A percentile compares a stretch with the other conserved stretches of the same genome.
Evolutionary conservation across 2,329 filamentous ascomycete species (phyloP).

Genomic region (Geosmithia putterillii): DNA sequence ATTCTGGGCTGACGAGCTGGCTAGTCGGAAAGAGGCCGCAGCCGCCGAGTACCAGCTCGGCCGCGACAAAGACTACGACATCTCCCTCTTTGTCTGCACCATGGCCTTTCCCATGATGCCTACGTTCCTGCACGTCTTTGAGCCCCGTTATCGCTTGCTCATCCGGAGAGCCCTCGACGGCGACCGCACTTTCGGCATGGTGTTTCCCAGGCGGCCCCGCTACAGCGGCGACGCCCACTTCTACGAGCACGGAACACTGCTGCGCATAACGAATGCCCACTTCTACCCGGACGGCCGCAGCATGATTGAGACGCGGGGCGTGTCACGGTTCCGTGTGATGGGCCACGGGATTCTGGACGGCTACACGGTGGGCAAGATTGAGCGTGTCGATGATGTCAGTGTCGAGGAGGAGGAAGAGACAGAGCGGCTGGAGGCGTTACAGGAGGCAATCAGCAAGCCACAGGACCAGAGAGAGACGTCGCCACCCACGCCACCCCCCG

Average conservation of each 20-base stretch:
- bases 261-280: slow-evolving; percentile 64
- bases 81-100: slow-evolving; percentile 72
- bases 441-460: neutral
- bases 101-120: slow-evolving; percentile 73
- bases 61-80: slow-evolving; percentile 42
- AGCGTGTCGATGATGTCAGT: slow-evolving; percentile 71
- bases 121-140: slow-evolving; percentile 83
- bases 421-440: slow-evolving; percentile 27
- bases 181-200: slow-evolving; percentile 73
- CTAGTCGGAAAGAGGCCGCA: slow-evolving; percentile 41
- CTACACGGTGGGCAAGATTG: slow-evolving; percentile 64
- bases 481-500: neutral
- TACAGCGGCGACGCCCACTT: slow-evolving; percentile 31
- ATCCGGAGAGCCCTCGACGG: slow-evolving; percentile 65
- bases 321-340: slow-evolving; percentile 64
- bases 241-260: slow-evolving; percentile 62
- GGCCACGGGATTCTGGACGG: slow-evolving; percentile 57
- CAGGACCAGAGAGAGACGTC: neutral
- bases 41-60: slow-evolving; percentile 41
- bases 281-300: slow-evolving; percentile 70
- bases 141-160: slow-evolving; percentile 87
- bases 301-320: slow-evolving; percentile 63
- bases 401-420: slow-evolving; percentile 67
- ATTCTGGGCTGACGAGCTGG: slow-evolving; percentile 58
- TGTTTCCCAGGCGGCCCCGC: slow-evolving; percentile 51